phyloP scores from a whole-genome alignment of 2,329 filamentous ascomycete genomes.

The Chalara sp. region DNA sequence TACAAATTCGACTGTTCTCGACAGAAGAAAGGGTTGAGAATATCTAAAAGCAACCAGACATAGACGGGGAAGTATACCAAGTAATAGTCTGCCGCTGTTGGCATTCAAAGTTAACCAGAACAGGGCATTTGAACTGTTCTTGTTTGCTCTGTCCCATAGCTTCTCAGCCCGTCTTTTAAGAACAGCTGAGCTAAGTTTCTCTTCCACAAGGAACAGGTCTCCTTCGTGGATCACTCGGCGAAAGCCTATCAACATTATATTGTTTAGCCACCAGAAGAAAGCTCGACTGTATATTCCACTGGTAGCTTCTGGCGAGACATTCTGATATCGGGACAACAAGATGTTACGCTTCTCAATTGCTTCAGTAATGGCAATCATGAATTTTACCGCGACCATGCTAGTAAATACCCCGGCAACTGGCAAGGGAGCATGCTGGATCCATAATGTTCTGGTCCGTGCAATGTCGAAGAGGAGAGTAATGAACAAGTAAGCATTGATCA shows the following conservation, averaged over 20 bases:
- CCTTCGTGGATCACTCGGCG: slow-evolving; percentile 27
- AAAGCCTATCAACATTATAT: slow-evolving; percentile 31
- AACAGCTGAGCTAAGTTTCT: slow-evolving; percentile 14
- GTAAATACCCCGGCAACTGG: slow-evolving; percentile 30
- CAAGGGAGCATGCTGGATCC: slow-evolving; percentile 19
- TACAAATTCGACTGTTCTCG: slow-evolving; percentile 8
- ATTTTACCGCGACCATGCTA: slow-evolving; percentile 30
- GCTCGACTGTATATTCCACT: slow-evolving; percentile 33
- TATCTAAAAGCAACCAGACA: slow-evolving; percentile 12
- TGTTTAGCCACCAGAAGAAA: slow-evolving; percentile 34
- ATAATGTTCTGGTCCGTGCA: slow-evolving; percentile 16
- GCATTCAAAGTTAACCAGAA: slow-evolving; percentile 18
- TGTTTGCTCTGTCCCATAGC: slow-evolving; percentile 10
- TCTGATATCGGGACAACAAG: slow-evolving; percentile 24
- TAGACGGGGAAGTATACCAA: slow-evolving; percentile 10
- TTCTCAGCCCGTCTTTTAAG: slow-evolving; percentile 8
- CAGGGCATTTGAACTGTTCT: slow-evolving; percentile 7
- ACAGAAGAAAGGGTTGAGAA: slow-evolving; percentile 14
- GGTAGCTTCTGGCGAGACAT: slow-evolving; percentile 30
- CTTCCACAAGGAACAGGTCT: slow-evolving; percentile 31
- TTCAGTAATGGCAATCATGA: slow-evolving; percentile 28
- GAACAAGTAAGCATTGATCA: slow-evolving; percentile 20
- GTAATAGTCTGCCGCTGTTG: slow-evolving; percentile 9
- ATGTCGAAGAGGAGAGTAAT: slow-evolving; percentile 21
- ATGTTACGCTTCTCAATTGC: slow-evolving; percentile 31